phyloP scores from a whole-genome alignment of 371 early-diverging fungal species.

The Gilbertella persicaria region DNA sequence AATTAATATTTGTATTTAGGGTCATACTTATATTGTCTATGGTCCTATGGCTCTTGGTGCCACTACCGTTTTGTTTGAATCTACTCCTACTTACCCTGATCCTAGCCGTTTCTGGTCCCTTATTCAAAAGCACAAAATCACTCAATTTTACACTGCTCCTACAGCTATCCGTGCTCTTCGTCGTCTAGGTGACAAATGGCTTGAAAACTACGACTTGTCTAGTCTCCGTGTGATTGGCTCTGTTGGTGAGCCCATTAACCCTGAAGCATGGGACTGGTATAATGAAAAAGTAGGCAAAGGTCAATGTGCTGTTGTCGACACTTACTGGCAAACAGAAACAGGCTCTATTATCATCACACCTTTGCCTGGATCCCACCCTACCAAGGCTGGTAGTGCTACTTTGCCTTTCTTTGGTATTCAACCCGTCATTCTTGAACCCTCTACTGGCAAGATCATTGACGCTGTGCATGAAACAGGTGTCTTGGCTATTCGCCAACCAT shows the following conservation, averaged over 20 bases:
- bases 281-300: slow-evolving; percentile 82
- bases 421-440: slow-evolving; percentile 81
- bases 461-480: slow-evolving; percentile 89
- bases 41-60: slow-evolving; percentile 90
- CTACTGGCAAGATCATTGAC: slow-evolving; percentile 68
- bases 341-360: slow-evolving; percentile 94
- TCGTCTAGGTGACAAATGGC: slow-evolving; percentile 79
- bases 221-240: slow-evolving; percentile 90
- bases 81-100: slow-evolving; percentile 84
- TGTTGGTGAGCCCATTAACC: slow-evolving; percentile 98
- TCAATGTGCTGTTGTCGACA: slow-evolving; percentile 91
- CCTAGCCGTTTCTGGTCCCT: slow-evolving; percentile 81
- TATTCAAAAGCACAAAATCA: slow-evolving; percentile 85
- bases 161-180: slow-evolving; percentile 95
- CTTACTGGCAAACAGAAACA: slow-evolving; percentile 96
- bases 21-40: slow-evolving; percentile 84
- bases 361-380: slow-evolving; percentile 78
- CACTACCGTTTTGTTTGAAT: slow-evolving; percentile 93
- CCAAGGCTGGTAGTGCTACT: slow-evolving; percentile 95
- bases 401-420: slow-evolving; percentile 97
- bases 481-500: slow-evolving; percentile 80
- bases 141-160: slow-evolving; percentile 98
- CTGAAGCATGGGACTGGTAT: slow-evolving; percentile 98
- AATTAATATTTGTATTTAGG: slow-evolving; percentile 2
- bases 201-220: slow-evolving; percentile 71